Base-by-base conservation (phyloP, 1,139 yeast species). In the Suhomyces anneliseae region DNA sequence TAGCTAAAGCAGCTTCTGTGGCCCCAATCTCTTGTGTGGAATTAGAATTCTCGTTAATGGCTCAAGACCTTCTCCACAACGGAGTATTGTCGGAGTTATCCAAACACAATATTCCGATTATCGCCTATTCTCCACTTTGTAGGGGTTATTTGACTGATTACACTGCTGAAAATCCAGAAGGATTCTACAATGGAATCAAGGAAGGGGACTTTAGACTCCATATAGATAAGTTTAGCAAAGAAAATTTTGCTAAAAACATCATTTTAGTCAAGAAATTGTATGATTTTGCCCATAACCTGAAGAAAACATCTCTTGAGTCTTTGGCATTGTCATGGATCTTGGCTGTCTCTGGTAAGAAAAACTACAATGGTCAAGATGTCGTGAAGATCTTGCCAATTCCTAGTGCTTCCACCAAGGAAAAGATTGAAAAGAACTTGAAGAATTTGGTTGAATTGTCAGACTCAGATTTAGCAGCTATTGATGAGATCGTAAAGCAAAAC, bases 91-190 rank as follows among this genome's bases (percentile, higher is more conserved):
- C 73, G 12, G 84, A 83, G 49, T 70, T 78, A 36, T 61, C 75
- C 11, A 56, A 60, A 41, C 60, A 61, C 36, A 71, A 70, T n/a
- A 76, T 89, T 47, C 86, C 93, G 8, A 70, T 88, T 35, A 69
- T 87, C 51, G 89, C 92, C 27, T 89, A 90, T 66, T 85, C 95
- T 27, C 96, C 96, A 37, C 72, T 90, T 51, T 84, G 90, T n/a
- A 75, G 87, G 58, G 96, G 97, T 1, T 66, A 83, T 48, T 75
- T 90, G 50, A 84, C 95, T 7, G 95, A 93, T 47, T 54, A 54
- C 43, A 59, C 70, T 14, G 76, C 81, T 48, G 78, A 69, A 39
- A 61, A 74, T 8, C 56, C 67, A 6, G 68, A 69, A 6, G 57
- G 54, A 2, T 71, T 66, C 54, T 55, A 60, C 37, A 42, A 51